Evolutionary conservation across 179 eudicot species (phyloP), one percentile per base, ranked within the genome.

Genomic region (Camellia oleifera): DNA sequence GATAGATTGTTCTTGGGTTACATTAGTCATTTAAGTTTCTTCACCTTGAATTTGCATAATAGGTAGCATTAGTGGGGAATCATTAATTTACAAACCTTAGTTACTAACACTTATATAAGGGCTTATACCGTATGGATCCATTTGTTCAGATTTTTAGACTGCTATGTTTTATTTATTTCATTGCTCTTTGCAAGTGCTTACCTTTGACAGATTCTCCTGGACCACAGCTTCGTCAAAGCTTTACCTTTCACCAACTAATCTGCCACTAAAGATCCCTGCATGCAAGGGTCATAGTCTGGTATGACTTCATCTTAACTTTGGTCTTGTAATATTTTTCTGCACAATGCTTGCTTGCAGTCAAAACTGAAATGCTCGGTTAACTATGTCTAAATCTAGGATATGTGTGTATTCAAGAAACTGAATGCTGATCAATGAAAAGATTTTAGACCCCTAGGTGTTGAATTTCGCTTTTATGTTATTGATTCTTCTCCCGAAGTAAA

Each of bases 201-300:
- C 88, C 81, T 92, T 94, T 83, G 99, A 96, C 60, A 84, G 87
- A 56, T 91, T 88, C 83, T 88, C 97, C 62, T 96, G 99, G 99
- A 86, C 95, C 20, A 83, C 89, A 5, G 94, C 96, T 84, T 89
- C 98, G 44, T 94, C 99, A 69, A 96, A 92, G 86, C 83, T 89
- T 60, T 91, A 91, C 87, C 89, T 96, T 87, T 96, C 99, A 54
- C 99, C 99, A 50, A 89, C 91, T 54, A 96, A 93, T 79, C 87
- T 96, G 65, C 99, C 98, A 17, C 80, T 94, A 77, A 96, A 94
- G 85, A 94, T 96, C 65, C 99, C 99, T 53, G 92, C 95, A 65
- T 94, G 99, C 96, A 94, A 88, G 86, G 99, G 99, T 66, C 99
- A 96, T 80, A 57, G 90, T 80, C 81, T 96, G 99, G 99, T 95